Base-by-base conservation (phyloP, 495 filamentous ascomycete genomes). In the Saxispiralis lemnorum region DNA sequence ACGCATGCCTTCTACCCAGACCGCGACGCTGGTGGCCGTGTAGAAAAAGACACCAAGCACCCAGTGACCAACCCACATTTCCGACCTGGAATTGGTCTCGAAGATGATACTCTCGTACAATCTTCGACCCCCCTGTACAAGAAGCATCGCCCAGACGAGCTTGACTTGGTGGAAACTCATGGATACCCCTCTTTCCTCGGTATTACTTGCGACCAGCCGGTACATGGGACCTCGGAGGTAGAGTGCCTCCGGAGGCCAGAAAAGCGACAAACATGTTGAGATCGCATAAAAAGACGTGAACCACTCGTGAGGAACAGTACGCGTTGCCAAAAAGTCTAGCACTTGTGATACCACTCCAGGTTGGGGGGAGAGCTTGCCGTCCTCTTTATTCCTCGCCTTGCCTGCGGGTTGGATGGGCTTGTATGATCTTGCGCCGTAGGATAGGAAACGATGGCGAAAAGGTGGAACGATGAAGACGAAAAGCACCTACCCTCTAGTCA, bases 1-100 rank as follows among this genome's bases (percentile, higher is more conserved):
- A 88, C 85, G 66, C 41, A 78, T 71, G 18, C 83, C 85, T 58
- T 94, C 85, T 42, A 93, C 70, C 89, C 87, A 95, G 30, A 93
- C 63, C 2, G 81, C 70, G 42, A 94, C 61, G 18, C 74, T 71
- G 43, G 79, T 74, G 28, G 63, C 64, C 13, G 78, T 51, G 59
- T 97, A 97, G 60, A 83, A 95, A 13, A 59, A 61, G 15, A 89
- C 57, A 1, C 92, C 92, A 2, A 88, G 58, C 16, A 81, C 38
- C 74, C 82, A 95, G 60, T 86, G 84, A 3, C 70, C 71, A 48
- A 86, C 63, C 75, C 77, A 84, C 85, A 97, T 96, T 49, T 64
- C 71, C 10, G 72, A 75, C 1, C 70, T 71, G 0, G 78, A 82
- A 5, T 72, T 66, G 9, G 30, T 31, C n/a, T 68, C 61, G 30